These are phyloP conservation scores for Podila epicladia DNA, from an alignment of 192 early-diverging fungal species.

Conservation along the genomic window DNA sequence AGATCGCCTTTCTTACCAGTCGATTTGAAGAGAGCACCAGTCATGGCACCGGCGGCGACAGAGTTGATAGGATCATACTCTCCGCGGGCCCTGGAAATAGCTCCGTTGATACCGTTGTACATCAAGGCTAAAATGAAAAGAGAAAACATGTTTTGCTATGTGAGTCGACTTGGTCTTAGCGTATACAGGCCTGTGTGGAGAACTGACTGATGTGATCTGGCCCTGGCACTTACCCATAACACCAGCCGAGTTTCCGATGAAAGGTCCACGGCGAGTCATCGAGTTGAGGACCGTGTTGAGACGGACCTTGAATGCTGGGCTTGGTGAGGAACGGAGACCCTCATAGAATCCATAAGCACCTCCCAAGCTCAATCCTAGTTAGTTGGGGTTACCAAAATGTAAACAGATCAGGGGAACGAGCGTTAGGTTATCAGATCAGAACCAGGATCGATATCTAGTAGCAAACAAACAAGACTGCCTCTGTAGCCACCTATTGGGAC, in stretches of 20 bases:
- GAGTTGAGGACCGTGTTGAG: constrained; percentile 85
- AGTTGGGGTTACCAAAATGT: neutral
- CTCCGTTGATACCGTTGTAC: constrained; percentile 80
- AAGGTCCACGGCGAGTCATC: constrained; percentile 86
- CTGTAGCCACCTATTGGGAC: neutral
- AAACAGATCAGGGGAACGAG: neutral
- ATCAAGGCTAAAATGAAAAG: constrained; percentile 65
- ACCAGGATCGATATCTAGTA: no score
- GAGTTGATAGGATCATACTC: constrained; percentile 73
- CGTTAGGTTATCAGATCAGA: neutral
- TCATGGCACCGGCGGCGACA: constrained; percentile 74
- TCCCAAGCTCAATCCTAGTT: constrained; percentile 66
- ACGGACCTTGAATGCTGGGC: constrained; percentile 78
- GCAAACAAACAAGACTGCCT: no score
- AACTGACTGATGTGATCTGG: no score
- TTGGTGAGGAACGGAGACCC: constrained; percentile 66
- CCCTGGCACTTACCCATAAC: constrained; percentile 60
- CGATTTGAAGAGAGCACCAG: constrained; percentile 83
- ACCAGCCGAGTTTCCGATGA: constrained; percentile 83
- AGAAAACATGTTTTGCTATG: neutral
- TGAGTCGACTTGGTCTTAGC: no score
- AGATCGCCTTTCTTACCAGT: constrained; percentile 49
- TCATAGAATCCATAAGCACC: constrained; percentile 82
- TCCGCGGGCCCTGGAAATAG: constrained; percentile 70
- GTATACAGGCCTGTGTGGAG: no score